A percentile compares a stretch with the other conserved stretches of the same genome.
Conservation (phyloP, 1,284 basidiomycete genomes). For the Vanrija pseudolonga region DNA sequence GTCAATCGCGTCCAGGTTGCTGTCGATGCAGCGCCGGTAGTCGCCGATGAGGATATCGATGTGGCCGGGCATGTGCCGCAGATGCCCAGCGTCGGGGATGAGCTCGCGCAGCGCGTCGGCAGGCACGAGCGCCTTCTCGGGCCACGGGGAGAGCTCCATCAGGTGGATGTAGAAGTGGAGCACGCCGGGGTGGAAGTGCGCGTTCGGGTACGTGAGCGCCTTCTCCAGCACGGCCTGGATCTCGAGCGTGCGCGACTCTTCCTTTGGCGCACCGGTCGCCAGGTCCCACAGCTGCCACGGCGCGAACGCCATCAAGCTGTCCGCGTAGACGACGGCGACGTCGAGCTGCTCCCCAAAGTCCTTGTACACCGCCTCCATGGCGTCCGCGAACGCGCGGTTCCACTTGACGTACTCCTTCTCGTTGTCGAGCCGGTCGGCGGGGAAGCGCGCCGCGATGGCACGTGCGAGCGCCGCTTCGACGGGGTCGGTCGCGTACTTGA, state of each 20-base stretch:
- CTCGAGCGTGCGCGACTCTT: constrained; percentile 21
- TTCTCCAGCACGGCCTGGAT: constrained; percentile 30
- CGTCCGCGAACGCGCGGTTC: constrained; percentile 26
- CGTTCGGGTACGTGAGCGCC: constrained; percentile 13
- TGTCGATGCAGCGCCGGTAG: constrained; percentile 34
- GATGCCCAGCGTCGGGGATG: constrained; percentile 39
- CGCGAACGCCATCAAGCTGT: constrained; percentile 37
- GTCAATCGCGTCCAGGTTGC: constrained; percentile 28
- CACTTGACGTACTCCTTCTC: constrained; percentile 18
- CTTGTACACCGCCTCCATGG: constrained; percentile 35
- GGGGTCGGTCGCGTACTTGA: constrained; percentile 1
- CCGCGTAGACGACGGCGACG: constrained; percentile 36
- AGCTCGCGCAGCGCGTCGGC: constrained; percentile 31
- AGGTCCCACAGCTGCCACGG: constrained; percentile 45
- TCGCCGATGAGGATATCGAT: constrained; percentile 43
- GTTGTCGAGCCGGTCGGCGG: neutral
- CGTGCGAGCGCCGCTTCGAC: constrained; percentile 10
- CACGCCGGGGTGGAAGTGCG: constrained; percentile 30
- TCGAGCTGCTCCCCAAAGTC: constrained; percentile 25
- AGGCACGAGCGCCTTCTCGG: constrained; percentile 32
- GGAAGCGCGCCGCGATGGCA: constrained; percentile 17
- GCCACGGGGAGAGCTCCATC: constrained; percentile 37
- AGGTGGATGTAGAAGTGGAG: constrained; percentile 45
- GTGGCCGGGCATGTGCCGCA: constrained; percentile 44
- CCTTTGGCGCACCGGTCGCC: constrained; percentile 22